A percentile compares a stretch with the other conserved stretches of the same genome.
These are phyloP conservation scores for Ophiostoma sp. DNA, from an alignment of 2,329 filamentous ascomycete species.

Conservation along the genomic window DNA sequence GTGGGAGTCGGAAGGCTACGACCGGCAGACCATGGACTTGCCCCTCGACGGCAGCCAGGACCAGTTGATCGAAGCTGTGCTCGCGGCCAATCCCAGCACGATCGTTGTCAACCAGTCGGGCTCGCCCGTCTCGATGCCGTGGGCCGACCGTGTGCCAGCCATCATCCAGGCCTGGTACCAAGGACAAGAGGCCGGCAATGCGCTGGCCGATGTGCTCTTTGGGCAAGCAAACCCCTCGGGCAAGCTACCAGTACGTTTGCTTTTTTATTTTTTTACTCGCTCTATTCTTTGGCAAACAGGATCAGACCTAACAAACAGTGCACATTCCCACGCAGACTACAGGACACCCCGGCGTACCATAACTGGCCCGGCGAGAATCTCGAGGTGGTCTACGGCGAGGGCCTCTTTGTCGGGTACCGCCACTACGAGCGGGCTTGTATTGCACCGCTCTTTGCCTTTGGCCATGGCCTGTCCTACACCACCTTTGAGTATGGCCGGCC, in stretches of 20 bases:
- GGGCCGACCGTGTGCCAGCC: constrained; percentile 58
- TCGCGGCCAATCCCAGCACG: not conserved
- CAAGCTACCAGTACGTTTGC: not conserved
- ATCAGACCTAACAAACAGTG: constrained; percentile 36
- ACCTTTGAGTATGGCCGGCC: constrained; percentile 56
- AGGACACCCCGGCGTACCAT: constrained; percentile 65
- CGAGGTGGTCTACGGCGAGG: constrained; percentile 65
- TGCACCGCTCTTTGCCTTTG: constrained; percentile 63
- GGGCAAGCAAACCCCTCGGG: constrained; percentile 38
- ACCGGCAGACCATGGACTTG: constrained; percentile 57
- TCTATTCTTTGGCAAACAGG: not conserved
- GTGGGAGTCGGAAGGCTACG: constrained; percentile 71
- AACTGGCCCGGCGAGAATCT: constrained; percentile 69
- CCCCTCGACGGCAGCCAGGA: constrained; percentile 55
- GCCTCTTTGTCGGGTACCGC: constrained; percentile 66
- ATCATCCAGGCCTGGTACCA: constrained; percentile 69
- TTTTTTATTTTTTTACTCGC: not conserved
- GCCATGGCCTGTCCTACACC: constrained; percentile 69
- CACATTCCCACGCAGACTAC: constrained; percentile 59
- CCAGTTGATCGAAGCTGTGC: constrained; percentile 38
- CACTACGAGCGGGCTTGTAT: constrained; percentile 62
- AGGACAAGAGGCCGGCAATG: constrained; percentile 64
- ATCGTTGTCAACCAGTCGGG: constrained; percentile 66
- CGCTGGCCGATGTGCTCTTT: constrained; percentile 61
- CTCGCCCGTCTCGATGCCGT: constrained; percentile 66